Evolutionary conservation across 169 alveolate genomes (phyloP).

Genomic region (Plasmodium vivax): DNA sequence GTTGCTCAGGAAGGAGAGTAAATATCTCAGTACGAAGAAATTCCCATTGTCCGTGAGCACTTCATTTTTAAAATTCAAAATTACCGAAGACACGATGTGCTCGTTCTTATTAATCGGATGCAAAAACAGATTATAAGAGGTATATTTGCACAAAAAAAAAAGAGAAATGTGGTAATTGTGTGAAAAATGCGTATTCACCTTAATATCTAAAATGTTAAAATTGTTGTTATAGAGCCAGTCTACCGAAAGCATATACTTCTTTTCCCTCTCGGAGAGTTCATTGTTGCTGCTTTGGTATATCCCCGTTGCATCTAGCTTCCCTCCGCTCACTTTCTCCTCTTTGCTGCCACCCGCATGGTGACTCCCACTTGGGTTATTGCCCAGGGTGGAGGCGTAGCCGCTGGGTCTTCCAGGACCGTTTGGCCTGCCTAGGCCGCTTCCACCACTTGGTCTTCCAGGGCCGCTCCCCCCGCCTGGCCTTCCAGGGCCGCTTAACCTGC

Average conservation of each 20-base stretch:
- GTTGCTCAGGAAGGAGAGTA: constrained; percentile 36
- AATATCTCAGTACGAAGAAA: constrained; percentile 42
- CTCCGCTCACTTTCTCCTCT: background rate
- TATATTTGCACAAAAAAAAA: constrained; percentile 63
- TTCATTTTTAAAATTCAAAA: constrained; percentile 37
- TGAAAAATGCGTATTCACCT: constrained; percentile 62
- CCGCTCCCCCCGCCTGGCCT: background rate
- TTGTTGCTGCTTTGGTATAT: background rate
- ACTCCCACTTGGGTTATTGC: background rate
- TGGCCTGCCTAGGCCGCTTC: background rate
- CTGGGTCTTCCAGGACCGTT: background rate
- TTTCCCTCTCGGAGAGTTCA: constrained; percentile 19
- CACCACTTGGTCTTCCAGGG: no score
- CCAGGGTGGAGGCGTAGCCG: background rate
- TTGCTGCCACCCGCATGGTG: background rate
- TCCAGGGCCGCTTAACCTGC: background rate
- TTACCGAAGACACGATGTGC: constrained; percentile 48
- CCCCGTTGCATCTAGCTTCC: background rate
- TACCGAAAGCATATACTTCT: constrained; percentile 19
- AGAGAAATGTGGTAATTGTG: constrained; percentile 59
- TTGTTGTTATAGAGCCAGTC: constrained; percentile 29
- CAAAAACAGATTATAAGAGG: constrained; percentile 56
- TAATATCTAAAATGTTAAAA: constrained; percentile 36
- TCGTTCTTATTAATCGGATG: constrained; percentile 68
- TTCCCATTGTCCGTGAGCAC: constrained; percentile 56